Evolutionary conservation across 805 yeast species (phyloP), one percentile per base, ranked within the genome.

Genomic region (Candida coquimbonensis): DNA sequence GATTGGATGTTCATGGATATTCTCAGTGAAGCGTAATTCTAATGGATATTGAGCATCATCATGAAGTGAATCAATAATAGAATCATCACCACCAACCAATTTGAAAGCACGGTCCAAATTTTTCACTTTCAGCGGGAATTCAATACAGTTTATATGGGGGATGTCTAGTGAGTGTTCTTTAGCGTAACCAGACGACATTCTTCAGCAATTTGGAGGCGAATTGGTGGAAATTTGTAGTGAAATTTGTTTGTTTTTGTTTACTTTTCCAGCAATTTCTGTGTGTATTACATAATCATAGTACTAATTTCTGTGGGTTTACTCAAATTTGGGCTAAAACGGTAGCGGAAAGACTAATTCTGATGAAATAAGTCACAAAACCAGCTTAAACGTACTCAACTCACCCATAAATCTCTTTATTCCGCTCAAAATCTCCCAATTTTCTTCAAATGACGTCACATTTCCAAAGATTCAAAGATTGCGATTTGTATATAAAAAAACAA

Each of bases 81-180:
- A 60, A 43, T 54, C 61, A 55, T 56, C 62, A 50, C 91, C 93
- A 8, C 93, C 93, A 44, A 85, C 75, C 79, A 83, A 77, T 7
- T 64, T 62, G 11, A 89, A 62, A 0, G 96, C 96, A 41, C 70
- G 73, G 17, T 72, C 74, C 0, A 76, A 65, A 58, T 89, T 73
- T 35, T 72, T 70, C 8, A 90, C 90, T 16, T 73, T 70, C 29
- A 88, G 64, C 0, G 97, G 97, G 48, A 84, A 72, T 57, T 90
- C 97, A 16, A 90, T 75, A 3, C 90, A 76, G 5, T 85, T 72
- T 24, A 80, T 79, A 53, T 81, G 80, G 9, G 95, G 93, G 1
- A 86, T 72, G 53, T 86, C 93, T 57, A 87, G 63, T 11, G 84
- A 74, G 57, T 74, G 75, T 52, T 74, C 77, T 40, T 73, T 71